A percentile compares a stretch with the other conserved stretches of the same genome.
phyloP scores from a whole-genome alignment of 2,329 filamentous ascomycete genomes.

The Talaromyces sp. region DNA sequence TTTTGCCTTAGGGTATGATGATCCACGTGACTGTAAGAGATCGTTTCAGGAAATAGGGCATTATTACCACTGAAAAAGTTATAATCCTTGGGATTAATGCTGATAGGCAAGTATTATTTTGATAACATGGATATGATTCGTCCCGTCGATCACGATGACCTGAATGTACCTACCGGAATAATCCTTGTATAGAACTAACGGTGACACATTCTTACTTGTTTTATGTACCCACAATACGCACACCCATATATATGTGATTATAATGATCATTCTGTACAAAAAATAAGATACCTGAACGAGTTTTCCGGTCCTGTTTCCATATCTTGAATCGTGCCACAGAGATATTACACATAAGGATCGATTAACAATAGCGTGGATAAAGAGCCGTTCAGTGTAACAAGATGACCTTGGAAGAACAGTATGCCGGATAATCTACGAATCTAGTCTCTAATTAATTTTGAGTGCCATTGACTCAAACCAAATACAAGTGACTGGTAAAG shows the following conservation, averaged over 20 bases:
- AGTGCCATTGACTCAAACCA: neutral
- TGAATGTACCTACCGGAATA: neutral
- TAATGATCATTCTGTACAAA: neutral
- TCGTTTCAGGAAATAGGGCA: neutral
- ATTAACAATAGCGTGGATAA: neutral
- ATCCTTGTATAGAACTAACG: neutral
- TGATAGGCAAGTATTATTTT: conserved; percentile 34
- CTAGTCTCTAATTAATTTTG: neutral
- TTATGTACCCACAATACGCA: neutral
- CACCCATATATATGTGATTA: neutral
- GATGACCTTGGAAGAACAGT: neutral
- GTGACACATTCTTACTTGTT: neutral
- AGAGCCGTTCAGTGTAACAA: neutral
- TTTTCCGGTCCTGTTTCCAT: neutral
- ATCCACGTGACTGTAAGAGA: neutral
- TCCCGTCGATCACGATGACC: neutral
- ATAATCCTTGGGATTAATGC: conserved; percentile 22
- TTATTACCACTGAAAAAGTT: neutral
- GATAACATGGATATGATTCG: neutral
- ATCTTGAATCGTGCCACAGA: neutral
- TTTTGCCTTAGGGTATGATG: neutral
- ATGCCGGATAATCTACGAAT: neutral
- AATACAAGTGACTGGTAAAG: neutral
- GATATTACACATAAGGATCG: neutral
- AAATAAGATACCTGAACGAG: neutral